These are phyloP conservation scores for Graphilbum ipis-grandicollis DNA, from an alignment of 2,329 filamentous ascomycete genomes.

Conservation along the genomic window DNA sequence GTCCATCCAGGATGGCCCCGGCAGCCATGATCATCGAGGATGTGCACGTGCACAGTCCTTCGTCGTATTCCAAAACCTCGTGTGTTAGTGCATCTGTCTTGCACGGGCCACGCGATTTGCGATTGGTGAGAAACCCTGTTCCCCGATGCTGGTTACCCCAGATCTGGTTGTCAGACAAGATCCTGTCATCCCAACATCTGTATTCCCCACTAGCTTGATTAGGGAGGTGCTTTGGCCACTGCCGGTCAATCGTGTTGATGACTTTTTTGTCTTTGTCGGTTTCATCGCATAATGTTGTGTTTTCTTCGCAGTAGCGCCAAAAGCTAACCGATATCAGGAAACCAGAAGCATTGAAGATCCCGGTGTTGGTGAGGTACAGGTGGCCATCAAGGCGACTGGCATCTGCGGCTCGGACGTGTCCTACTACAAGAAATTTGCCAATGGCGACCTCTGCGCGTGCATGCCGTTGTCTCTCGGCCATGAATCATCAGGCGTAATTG, in stretches of 20 bases:
- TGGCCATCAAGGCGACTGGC: slow-evolving; percentile 46
- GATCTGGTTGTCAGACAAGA: slow-evolving; percentile 15
- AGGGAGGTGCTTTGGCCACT: neutral
- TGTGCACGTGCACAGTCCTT: slow-evolving; percentile 25
- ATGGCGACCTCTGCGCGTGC: slow-evolving; percentile 50
- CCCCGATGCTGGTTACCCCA: slow-evolving; percentile 3
- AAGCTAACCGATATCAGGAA: no score
- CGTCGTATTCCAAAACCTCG: slow-evolving; percentile 22
- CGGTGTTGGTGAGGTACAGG: slow-evolving; percentile 38
- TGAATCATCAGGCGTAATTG: slow-evolving; percentile 41
- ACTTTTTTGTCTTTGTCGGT: no score
- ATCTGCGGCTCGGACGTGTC: slow-evolving; percentile 55
- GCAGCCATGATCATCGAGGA: slow-evolving; percentile 27
- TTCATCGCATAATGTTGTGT: no score
- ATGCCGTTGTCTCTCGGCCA: slow-evolving; percentile 48
- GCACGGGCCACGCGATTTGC: slow-evolving; percentile 37
- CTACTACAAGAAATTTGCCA: slow-evolving; percentile 57
- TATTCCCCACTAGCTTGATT: neutral
- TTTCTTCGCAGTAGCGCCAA: no score
- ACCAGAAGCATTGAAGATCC: slow-evolving; percentile 29
- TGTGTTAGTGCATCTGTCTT: slow-evolving; percentile 36
- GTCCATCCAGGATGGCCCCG: slow-evolving; percentile 29
- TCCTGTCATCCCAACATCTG: no score
- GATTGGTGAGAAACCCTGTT: slow-evolving; percentile 27
- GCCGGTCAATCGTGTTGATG: no score